Base-by-base conservation (phyloP, 192 early-diverging fungal species). In the Entomortierella beljakovae region DNA sequence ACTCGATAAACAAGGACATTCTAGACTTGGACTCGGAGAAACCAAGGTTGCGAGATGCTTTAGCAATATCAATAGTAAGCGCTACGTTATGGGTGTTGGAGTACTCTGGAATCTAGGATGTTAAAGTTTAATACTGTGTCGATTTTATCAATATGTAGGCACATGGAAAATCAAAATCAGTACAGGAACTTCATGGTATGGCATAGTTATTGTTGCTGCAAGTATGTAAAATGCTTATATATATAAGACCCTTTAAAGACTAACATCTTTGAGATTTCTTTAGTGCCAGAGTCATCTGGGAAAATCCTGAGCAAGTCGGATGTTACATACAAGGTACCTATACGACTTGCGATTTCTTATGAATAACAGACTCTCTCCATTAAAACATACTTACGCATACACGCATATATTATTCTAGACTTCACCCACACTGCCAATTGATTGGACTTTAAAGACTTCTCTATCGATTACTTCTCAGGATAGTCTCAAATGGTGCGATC, bases 401-500 rank as follows among this genome's bases (percentile, higher is more conserved):
- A n/a, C n/a, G 9, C 18, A 6, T 28, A 2, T 20, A 33, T 42
- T 50, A n/a, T 1, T 54, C 20, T 26, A 74, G 71, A 61, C 64
- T 15, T 66, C 71, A n/a, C 0, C 20, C 4, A 34, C 22, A 0
- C 1, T 57, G 18, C 75, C 75, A 8, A 0, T 79, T 46, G 75
- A 79, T 34, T 79, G 75, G 75, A 65, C 75, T 3, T 15, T 79
- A 6, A 79, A 70, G 23, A 52, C 51, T 7, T 52, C 66, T 6
- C 33, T 70, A 6, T 70, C 61, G 0, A 64, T 79, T 11, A 61
- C 56, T 1, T 79, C 75, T 8, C 62, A 33, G 0, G 62, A 70
- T 28, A 42, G 31, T 11, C n/a, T 79, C 4, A 20, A 61, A 0
- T 79, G 75, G 75, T 79, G 75, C 51, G 75, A 79, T 38, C 60